A percentile compares a stretch with the other conserved stretches of the same genome.
These are phyloP conservation scores for Cyberlindnera euphorbiae DNA, from an alignment of 805 yeast genomes.

Conservation along the genomic window DNA sequence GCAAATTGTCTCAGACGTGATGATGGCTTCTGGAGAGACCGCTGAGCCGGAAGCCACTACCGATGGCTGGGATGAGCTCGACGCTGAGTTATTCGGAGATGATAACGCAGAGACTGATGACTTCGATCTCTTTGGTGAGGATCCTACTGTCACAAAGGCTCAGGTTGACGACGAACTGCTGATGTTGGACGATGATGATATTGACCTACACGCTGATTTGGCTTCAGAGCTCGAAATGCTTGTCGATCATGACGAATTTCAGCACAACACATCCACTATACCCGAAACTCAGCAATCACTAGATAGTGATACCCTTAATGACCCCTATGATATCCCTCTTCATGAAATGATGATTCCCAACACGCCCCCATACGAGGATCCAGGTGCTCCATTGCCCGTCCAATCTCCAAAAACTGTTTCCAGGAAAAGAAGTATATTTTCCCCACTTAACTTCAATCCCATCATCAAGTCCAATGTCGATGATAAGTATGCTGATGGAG, in stretches of 20 bases:
- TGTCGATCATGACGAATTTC: conserved; percentile 6
- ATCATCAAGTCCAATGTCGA: conserved; percentile 72
- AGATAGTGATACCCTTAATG: too few relatives aligned
- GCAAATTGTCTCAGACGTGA: neutral
- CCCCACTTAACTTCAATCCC: conserved; percentile 80
- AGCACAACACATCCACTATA: too few relatives aligned
- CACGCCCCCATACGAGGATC: conserved; percentile 63
- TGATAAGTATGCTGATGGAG: conserved; percentile 83
- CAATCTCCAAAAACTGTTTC: conserved; percentile 37
- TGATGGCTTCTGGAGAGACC: neutral
- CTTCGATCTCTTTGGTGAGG: conserved; percentile 25
- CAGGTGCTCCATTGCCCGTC: conserved; percentile 78
- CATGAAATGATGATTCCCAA: conserved; percentile 52
- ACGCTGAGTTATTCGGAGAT: conserved; percentile 31
- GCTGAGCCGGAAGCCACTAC: conserved; percentile 1
- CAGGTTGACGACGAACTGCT: conserved; percentile 25
- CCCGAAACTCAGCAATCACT: too few relatives aligned
- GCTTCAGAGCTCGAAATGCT: conserved; percentile 26
- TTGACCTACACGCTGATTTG: conserved; percentile 32
- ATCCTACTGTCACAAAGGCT: conserved; percentile 9
- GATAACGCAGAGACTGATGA: conserved; percentile 25
- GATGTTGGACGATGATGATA: conserved; percentile 28
- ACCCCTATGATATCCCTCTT: conserved; percentile 46
- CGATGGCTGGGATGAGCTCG: conserved; percentile 27
- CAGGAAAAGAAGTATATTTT: conserved; percentile 59